Percentiles rank a stretch among this genome's conserved stretches.
Conservation (phyloP, 2,329 filamentous ascomycete species). For the Coniochaeta ligniaria region DNA sequence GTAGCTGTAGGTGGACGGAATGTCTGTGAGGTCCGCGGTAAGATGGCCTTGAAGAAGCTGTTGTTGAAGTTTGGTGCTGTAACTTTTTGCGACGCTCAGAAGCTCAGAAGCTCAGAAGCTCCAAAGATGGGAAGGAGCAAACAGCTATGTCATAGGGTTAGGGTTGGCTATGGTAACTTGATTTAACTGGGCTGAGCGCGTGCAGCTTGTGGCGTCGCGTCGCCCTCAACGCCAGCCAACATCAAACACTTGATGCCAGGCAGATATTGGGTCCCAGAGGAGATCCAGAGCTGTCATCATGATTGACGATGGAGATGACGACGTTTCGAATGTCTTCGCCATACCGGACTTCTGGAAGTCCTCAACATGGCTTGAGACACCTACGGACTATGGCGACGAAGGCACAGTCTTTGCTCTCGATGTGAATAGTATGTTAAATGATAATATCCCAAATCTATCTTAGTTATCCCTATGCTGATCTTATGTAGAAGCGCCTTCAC, state of each 20-base stretch:
- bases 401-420: constrained; percentile 37
- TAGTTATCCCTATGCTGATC: constrained; percentile 3
- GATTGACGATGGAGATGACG: constrained; percentile 30
- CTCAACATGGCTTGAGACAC: constrained; percentile 39
- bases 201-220: constrained; percentile 4
- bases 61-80: neutral
- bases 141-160: too few species aligned
- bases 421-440: constrained; percentile 19
- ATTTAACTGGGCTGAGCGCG: neutral
- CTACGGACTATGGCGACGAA: constrained; percentile 10
- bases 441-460: constrained; percentile 3
- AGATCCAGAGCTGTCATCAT: constrained; percentile 15
- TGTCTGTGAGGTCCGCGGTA: neutral
- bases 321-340: constrained; percentile 49
- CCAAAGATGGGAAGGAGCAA: too few species aligned
- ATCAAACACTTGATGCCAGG: neutral
- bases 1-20: neutral
- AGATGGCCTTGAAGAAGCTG: neutral
- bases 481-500: neutral
- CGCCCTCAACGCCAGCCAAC: neutral
- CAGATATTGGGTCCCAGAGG: neutral
- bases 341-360: constrained; percentile 54
- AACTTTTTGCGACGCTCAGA: neutral
- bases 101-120: neutral
- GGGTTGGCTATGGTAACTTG: neutral